Evolutionary conservation across 371 early-diverging fungal genomes (phyloP).

Genomic region (Mucor circinelloides): DNA sequence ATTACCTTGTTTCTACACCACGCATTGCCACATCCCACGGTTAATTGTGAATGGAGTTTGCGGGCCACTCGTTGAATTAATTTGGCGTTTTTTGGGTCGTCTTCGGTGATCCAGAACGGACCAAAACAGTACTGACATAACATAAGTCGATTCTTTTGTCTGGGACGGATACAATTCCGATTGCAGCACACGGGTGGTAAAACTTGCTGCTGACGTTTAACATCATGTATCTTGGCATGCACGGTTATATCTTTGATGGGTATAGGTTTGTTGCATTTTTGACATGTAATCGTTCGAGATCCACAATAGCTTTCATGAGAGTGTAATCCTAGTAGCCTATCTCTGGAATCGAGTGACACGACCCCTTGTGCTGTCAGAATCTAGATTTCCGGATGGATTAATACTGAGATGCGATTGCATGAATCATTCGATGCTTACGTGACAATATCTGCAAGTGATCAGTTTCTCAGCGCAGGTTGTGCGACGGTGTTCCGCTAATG

Average conservation of each 20-base stretch:
- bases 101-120: constrained; percentile 79
- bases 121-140: constrained; percentile 82
- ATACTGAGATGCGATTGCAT: neutral
- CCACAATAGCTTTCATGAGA: constrained; percentile 90
- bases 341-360: constrained; percentile 59
- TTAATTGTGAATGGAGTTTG: constrained; percentile 76
- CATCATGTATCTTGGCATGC: constrained; percentile 76
- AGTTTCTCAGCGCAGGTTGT: constrained; percentile 71
- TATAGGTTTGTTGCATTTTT: constrained; percentile 72
- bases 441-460: constrained; percentile 86
- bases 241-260: constrained; percentile 79
- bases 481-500: constrained; percentile 70
- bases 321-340: constrained; percentile 66
- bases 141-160: constrained; percentile 57
- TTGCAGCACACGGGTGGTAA: constrained; percentile 73
- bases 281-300: constrained; percentile 79
- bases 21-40: constrained; percentile 73
- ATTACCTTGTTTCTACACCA: constrained; percentile 72
- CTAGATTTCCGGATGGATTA: neutral
- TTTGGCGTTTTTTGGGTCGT: constrained; percentile 78
- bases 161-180: constrained; percentile 64
- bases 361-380: constrained; percentile 62
- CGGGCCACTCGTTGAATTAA: constrained; percentile 74
- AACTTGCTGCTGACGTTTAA: constrained; percentile 60
- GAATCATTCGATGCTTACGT: constrained; percentile 36